phyloP scores from a whole-genome alignment of 164 flowering plant genomes.

The Stephania yunnanensis region DNA sequence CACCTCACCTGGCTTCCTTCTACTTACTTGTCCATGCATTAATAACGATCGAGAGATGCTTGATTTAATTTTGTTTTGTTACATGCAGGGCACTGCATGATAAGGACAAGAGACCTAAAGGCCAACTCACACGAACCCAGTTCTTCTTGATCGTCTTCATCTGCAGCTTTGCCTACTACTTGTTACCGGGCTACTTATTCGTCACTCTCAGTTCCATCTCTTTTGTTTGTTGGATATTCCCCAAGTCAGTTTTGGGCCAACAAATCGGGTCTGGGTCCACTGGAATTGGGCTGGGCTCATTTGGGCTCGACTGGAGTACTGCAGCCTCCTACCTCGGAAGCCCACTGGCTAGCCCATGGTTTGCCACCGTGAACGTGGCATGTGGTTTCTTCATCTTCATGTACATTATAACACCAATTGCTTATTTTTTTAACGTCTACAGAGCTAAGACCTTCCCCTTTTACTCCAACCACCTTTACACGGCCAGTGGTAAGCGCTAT shows the following conservation, averaged over 20 bases:
- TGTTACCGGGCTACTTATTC: conserved; percentile 69
- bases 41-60: not conserved
- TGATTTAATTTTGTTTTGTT: not conserved
- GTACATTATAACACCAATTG: conserved; percentile 54
- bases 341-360: conserved; percentile 87
- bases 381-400: conserved; percentile 50
- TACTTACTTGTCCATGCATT: no score
- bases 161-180: conserved; percentile 69
- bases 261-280: conserved; percentile 69
- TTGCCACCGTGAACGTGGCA: conserved; percentile 76
- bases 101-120: conserved; percentile 48
- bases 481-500: conserved; percentile 40
- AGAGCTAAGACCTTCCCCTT: conserved; percentile 71
- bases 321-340: conserved; percentile 64
- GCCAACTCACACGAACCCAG: conserved; percentile 52
- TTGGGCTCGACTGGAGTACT: conserved; percentile 72
- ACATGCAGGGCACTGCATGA: conserved; percentile 67
- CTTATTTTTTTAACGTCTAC: conserved; percentile 61
- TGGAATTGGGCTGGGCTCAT: conserved; percentile 59
- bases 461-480: conserved; percentile 48
- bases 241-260: conserved; percentile 49
- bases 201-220: conserved; percentile 59
- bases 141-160: conserved; percentile 58
- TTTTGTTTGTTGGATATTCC: conserved; percentile 69
- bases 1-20: no score